phyloP scores from a whole-genome alignment of 2,329 filamentous ascomycete genomes.

The Byssothecium circinans region DNA sequence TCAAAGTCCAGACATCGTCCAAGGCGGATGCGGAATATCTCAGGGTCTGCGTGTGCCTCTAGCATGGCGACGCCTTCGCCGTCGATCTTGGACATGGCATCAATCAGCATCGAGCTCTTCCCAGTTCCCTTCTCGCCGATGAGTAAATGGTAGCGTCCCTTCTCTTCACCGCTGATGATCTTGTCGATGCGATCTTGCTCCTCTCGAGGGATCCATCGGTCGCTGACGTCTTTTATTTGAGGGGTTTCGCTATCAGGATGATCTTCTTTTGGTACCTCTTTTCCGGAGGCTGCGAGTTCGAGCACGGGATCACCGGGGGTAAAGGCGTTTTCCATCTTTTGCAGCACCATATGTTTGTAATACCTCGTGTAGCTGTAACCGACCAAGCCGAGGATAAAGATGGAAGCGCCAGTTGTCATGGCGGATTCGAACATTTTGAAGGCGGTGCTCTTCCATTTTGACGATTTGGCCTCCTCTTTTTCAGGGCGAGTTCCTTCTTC shows the following conservation, averaged over 20 bases:
- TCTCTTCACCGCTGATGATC: conserved; percentile 74
- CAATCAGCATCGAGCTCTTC: conserved; percentile 94
- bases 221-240: conserved; percentile 50
- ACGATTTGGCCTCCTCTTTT: conserved; percentile 9
- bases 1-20: conserved; percentile 96
- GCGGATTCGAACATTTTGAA: conserved; percentile 58
- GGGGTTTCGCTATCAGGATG: conserved; percentile 18
- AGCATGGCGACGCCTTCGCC: conserved; percentile 92
- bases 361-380: conserved; percentile 53
- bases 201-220: conserved; percentile 79
- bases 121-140: conserved; percentile 96
- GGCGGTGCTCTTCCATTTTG: conserved; percentile 43
- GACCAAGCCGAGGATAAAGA: conserved; percentile 51
- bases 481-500: conserved; percentile 15
- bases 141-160: conserved; percentile 86
- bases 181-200: conserved; percentile 80
- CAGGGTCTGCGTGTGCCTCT: conserved; percentile 90
- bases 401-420: conserved; percentile 54
- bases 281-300: conserved; percentile 58
- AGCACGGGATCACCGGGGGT: conserved; percentile 87
- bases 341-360: conserved; percentile 89
- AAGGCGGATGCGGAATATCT: conserved; percentile 90
- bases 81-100: conserved; percentile 90
- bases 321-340: conserved; percentile 92
- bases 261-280: conserved; percentile 37